These are phyloP conservation scores for Heterobasidion occidentale DNA, from an alignment of 1,284 basidiomycete genomes.

Conservation along the genomic window DNA sequence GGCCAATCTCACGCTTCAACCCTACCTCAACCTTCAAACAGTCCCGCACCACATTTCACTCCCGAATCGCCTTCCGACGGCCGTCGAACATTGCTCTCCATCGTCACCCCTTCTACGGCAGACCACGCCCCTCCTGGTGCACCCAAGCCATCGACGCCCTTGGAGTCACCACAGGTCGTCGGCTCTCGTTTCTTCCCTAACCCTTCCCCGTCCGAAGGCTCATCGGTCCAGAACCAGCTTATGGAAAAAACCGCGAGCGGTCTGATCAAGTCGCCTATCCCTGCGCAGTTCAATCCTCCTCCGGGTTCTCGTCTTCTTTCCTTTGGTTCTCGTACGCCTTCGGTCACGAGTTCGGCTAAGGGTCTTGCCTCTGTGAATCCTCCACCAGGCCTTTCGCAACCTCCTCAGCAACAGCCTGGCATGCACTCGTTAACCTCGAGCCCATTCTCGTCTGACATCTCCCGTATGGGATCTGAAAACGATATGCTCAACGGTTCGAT, in stretches of 20 bases:
- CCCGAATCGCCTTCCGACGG: neutral
- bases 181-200: conserved; percentile 29
- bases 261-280: conserved; percentile 15
- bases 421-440: neutral
- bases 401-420: conserved; percentile 1
- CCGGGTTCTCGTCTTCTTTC: conserved; percentile 66
- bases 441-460: conserved; percentile 1
- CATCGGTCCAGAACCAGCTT: conserved; percentile 10
- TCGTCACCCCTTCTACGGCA: neutral
- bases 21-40: too few relatives aligned
- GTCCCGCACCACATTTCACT: neutral
- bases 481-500: conserved; percentile 4
- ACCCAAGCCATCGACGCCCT: conserved; percentile 15
- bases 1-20: too few relatives aligned
- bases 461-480: conserved; percentile 5
- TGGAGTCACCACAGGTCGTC: conserved; percentile 22
- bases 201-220: conserved; percentile 18
- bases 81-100: neutral
- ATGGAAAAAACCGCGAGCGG: conserved; percentile 11
- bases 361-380: conserved; percentile 1
- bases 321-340: conserved; percentile 42
- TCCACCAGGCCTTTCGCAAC: neutral
- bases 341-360: conserved; percentile 9
- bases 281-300: conserved; percentile 52
- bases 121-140: neutral